Evolutionary conservation across 1,284 basidiomycete genomes (phyloP).

Genomic region (Mycosarcoma mackinlayi): DNA sequence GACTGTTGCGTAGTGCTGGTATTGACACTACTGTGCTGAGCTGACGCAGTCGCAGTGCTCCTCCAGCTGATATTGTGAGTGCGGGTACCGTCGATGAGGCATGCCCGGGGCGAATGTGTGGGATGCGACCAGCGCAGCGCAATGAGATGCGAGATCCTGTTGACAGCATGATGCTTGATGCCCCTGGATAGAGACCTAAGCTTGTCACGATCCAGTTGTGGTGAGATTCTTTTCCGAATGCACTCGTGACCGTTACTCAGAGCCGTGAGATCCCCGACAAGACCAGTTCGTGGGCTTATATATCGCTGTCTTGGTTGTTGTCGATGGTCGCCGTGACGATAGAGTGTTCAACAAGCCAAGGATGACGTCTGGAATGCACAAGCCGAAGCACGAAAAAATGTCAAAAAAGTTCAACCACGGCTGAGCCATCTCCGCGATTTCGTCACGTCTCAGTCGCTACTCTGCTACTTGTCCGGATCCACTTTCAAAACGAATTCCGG

Average conservation of each 20-base stretch:
- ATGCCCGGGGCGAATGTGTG: not conserved
- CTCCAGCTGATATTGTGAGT: not conserved
- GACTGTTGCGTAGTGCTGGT: not conserved
- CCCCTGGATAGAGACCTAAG: not conserved
- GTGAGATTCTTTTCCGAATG: too few species aligned
- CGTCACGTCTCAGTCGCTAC: not conserved
- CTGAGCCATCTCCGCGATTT: conserved; percentile 18
- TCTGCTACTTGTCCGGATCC: not conserved
- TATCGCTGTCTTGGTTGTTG: too few species aligned
- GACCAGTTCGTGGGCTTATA: too few species aligned
- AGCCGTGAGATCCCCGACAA: not conserved
- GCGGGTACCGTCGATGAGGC: not conserved
- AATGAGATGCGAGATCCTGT: conserved; percentile 6
- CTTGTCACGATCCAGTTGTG: too few species aligned
- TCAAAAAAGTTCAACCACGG: conserved; percentile 1
- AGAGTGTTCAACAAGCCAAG: too few species aligned
- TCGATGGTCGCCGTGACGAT: not conserved
- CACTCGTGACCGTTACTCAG: not conserved
- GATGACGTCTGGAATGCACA: not conserved
- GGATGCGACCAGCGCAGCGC: conserved; percentile 13
- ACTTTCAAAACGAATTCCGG: conserved; percentile 2
- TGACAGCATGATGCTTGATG: conserved; percentile 15
- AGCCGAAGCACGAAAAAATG: not conserved
- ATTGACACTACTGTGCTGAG: conserved; percentile 7
- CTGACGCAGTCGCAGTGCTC: not conserved